Evolutionary conservation across 805 yeast species (phyloP).

Genomic region (Nakazawaea pomicola): DNA sequence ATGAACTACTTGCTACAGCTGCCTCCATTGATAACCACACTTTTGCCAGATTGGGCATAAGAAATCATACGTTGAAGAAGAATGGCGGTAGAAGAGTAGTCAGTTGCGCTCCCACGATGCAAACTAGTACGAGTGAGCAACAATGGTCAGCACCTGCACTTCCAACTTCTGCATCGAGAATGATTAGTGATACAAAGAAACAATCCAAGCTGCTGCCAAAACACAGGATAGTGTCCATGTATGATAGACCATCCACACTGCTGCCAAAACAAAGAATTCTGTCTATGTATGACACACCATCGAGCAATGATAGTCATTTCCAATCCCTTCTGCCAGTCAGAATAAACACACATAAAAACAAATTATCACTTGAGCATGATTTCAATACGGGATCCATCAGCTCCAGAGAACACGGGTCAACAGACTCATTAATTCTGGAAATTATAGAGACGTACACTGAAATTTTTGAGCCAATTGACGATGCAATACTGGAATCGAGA

Average conservation of each 20-base stretch:
- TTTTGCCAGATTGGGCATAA: slow-evolving; percentile 7
- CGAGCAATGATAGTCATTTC: not conserved
- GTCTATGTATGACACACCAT: no score
- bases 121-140: not conserved
- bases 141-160: not conserved
- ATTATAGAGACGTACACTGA: slow-evolving; percentile 8
- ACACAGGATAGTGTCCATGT: slow-evolving; percentile 2
- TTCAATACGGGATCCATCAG: not conserved
- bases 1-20: slow-evolving; percentile 11
- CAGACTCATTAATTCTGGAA: slow-evolving; percentile 8
- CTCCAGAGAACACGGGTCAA: not conserved
- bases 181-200: not conserved
- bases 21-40: slow-evolving; percentile 8
- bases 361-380: slow-evolving; percentile 1
- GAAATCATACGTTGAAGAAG: slow-evolving; percentile 9
- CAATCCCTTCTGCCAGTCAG: not conserved
- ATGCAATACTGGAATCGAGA: not conserved
- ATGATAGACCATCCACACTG: no score
- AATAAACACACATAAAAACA: slow-evolving; percentile 4
- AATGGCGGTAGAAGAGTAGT: slow-evolving; percentile 4
- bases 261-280: no score
- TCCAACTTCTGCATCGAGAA: not conserved
- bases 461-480: not conserved
- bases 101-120: slow-evolving; percentile 3
- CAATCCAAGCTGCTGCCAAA: not conserved